These are phyloP conservation scores for Colletotrichum tamarilloi DNA, from an alignment of 2,329 filamentous ascomycete species.

Conservation along the genomic window DNA sequence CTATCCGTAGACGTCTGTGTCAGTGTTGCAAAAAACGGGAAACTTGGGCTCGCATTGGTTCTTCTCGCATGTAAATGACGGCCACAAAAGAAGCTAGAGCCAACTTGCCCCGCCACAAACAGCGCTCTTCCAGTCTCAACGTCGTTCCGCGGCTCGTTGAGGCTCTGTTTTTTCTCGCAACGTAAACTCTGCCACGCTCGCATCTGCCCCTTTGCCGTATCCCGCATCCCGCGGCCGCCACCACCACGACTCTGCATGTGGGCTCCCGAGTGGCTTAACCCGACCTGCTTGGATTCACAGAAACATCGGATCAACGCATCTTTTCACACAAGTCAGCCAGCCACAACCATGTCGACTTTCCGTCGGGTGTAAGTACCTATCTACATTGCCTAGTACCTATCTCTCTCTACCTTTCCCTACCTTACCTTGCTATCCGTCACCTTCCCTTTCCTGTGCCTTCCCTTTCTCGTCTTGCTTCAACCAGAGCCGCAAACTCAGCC, in stretches of 20 bases:
- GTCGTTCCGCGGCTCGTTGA: neutral
- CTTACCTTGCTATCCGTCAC: neutral
- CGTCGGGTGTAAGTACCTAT: constrained; percentile 29
- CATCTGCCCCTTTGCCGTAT: neutral
- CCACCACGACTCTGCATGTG: neutral
- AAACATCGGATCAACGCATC: constrained; percentile 1
- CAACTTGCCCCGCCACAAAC: neutral
- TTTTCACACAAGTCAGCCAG: neutral
- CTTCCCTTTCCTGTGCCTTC: neutral
- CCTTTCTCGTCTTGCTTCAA: neutral
- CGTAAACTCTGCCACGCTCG: neutral
- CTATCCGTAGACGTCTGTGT: neutral
- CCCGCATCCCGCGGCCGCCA: constrained; percentile 2
- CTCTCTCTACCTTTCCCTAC: neutral
- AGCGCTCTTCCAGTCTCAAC: neutral
- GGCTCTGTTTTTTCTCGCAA: neutral
- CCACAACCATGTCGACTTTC: constrained; percentile 26
- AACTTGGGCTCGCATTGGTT: neutral
- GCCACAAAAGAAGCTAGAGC: neutral
- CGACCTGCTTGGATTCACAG: neutral
- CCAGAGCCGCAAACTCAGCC: constrained; percentile 2
- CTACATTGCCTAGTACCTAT: neutral
- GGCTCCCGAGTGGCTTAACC: neutral
- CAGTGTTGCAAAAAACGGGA: neutral
- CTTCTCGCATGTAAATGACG: neutral